A percentile compares a stretch with the other conserved stretches of the same genome.
Evolutionary conservation across 768 basidiomycete genomes (phyloP).

Genomic region (Omphalotus guepiniiformis): DNA sequence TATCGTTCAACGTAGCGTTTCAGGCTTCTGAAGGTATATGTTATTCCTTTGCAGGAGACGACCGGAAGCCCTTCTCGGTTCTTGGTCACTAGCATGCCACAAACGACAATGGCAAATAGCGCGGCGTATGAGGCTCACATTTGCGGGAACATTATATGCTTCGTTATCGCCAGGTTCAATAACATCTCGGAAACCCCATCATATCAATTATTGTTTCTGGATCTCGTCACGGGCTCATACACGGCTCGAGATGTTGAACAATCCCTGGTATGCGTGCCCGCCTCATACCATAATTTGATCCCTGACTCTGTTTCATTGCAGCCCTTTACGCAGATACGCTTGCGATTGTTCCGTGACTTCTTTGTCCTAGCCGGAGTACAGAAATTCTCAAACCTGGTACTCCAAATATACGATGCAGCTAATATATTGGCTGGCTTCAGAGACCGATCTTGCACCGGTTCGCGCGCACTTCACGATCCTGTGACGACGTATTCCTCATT

Average conservation of each 20-base stretch:
- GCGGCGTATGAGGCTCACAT: slow-evolving; percentile 16
- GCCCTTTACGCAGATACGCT: slow-evolving; percentile 29
- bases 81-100: background rate
- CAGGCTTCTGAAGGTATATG: slow-evolving; percentile 22
- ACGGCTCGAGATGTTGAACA: no score
- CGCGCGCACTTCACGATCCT: no score
- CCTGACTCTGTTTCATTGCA: slow-evolving; percentile 11
- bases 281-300: no score
- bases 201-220: slow-evolving; percentile 26
- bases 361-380: slow-evolving; percentile 26
- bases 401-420: slow-evolving; percentile 25
- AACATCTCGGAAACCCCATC: background rate
- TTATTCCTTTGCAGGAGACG: slow-evolving; percentile 16
- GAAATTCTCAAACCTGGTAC: slow-evolving; percentile 21
- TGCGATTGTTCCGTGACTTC: slow-evolving; percentile 27
- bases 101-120: slow-evolving; percentile 4
- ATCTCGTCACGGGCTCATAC: no score
- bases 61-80: background rate
- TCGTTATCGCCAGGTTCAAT: slow-evolving; percentile 11
- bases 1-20: no score
- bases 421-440: background rate
- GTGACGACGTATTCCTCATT: background rate
- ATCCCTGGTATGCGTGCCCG: no score
- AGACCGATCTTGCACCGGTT: no score
- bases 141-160: slow-evolving; percentile 18